phyloP scores from a whole-genome alignment of 208 protist species.

The Trichomonas vaginalis region DNA sequence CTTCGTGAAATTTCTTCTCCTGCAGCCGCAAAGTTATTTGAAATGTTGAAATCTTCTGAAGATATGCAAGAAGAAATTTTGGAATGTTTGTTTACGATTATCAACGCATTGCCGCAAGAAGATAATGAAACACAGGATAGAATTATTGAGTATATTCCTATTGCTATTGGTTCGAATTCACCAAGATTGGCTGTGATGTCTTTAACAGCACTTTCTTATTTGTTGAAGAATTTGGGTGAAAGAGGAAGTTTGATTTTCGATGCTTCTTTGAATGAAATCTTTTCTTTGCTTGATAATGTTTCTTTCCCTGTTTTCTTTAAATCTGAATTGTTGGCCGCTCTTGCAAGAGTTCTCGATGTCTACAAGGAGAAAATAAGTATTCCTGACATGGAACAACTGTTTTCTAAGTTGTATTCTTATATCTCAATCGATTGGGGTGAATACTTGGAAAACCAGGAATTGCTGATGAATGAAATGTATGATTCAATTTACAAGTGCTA shows the following conservation, averaged over 20 bases:
- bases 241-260: neutral
- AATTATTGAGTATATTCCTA: neutral
- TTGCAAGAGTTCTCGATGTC: neutral
- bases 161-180: neutral
- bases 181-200: neutral
- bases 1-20: neutral
- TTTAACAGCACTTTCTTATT: neutral
- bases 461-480: neutral
- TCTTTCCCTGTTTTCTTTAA: neutral
- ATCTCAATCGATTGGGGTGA: neutral
- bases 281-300: neutral
- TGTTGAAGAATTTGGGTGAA: neutral
- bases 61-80: neutral
- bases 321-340: neutral
- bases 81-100: neutral
- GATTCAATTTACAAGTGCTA: neutral
- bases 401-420: neutral
- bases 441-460: neutral
- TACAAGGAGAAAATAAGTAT: neutral
- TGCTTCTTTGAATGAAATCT: neutral
- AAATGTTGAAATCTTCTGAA: neutral
- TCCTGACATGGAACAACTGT: neutral
- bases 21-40: neutral
- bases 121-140: neutral
- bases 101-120: neutral